Evolutionary conservation across 2,329 filamentous ascomycete species (phyloP).

Genomic region (Aciculosporium take): DNA sequence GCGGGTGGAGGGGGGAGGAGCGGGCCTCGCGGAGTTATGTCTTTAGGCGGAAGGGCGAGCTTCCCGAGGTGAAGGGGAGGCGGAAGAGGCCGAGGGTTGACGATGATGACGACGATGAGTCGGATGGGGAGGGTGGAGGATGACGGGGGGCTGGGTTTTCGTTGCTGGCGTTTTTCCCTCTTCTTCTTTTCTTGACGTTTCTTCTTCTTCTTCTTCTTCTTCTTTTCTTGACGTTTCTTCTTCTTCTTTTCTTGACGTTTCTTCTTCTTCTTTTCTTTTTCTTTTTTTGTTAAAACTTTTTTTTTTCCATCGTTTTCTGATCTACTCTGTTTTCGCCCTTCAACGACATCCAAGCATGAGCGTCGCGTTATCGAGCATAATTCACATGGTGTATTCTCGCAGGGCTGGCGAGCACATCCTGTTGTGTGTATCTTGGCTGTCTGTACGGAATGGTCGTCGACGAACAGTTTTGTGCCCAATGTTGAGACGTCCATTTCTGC

Average conservation of each 20-base stretch:
- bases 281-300: no score
- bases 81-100: constrained; percentile 12
- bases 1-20: constrained; percentile 28
- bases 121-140: constrained; percentile 17
- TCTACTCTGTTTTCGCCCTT: no score
- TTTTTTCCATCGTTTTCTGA: no score
- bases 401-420: no score
- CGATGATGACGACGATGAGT: not conserved
- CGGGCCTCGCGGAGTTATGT: constrained; percentile 42
- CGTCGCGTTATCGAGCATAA: no score
- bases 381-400: no score
- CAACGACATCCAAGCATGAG: no score
- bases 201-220: not conserved
- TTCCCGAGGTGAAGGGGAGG: constrained; percentile 17
- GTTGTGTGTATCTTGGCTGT: no score
- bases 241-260: no score
- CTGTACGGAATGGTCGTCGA: no score
- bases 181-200: constrained; percentile 4
- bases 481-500: no score
- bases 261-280: constrained; percentile 1
- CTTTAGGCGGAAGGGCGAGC: constrained; percentile 45
- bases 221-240: constrained; percentile 2
- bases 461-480: no score
- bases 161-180: not conserved
- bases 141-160: constrained; percentile 7